Evolutionary conservation across 139 green algal species (phyloP).

Genomic region (Tetratostichococcus sp.): DNA sequence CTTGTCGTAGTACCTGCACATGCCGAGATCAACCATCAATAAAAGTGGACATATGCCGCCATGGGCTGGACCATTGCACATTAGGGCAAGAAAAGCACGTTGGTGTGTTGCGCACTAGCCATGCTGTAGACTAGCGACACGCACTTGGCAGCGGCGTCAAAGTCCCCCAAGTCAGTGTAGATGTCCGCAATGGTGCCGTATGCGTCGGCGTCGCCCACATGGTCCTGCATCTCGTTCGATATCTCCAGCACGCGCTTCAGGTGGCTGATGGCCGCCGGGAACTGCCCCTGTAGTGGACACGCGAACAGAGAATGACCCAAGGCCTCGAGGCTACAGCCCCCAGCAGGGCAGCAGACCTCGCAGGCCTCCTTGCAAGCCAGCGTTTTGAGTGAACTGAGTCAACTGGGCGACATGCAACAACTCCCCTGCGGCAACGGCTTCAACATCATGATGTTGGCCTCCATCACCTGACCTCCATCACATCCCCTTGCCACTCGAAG

Average conservation of each 20-base stretch:
- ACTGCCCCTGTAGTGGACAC: constrained; percentile 44
- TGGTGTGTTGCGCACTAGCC: no score
- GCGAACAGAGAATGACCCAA: neutral
- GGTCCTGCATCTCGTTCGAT: constrained; percentile 65
- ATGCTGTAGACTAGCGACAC: no score
- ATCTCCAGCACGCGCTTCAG: constrained; percentile 84
- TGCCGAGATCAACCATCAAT: neutral
- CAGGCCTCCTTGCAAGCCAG: no score
- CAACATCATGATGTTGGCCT: no score
- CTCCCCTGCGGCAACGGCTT: no score
- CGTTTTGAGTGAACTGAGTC: no score
- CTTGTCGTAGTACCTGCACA: neutral
- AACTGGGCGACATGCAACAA: no score
- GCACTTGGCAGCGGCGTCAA: constrained; percentile 57
- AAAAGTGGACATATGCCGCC: neutral
- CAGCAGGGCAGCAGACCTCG: no score
- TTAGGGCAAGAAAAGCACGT: no score
- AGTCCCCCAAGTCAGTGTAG: constrained; percentile 88
- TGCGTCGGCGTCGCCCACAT: constrained; percentile 76
- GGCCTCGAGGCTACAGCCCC: neutral
- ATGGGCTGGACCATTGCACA: neutral
- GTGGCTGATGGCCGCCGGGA: constrained; percentile 76
- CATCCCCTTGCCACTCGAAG: no score
- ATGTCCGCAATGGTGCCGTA: constrained; percentile 92
- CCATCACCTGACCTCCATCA: no score